These are phyloP conservation scores for Leishmania amazonensis DNA, from an alignment of 208 protist genomes.

Conservation along the genomic window DNA sequence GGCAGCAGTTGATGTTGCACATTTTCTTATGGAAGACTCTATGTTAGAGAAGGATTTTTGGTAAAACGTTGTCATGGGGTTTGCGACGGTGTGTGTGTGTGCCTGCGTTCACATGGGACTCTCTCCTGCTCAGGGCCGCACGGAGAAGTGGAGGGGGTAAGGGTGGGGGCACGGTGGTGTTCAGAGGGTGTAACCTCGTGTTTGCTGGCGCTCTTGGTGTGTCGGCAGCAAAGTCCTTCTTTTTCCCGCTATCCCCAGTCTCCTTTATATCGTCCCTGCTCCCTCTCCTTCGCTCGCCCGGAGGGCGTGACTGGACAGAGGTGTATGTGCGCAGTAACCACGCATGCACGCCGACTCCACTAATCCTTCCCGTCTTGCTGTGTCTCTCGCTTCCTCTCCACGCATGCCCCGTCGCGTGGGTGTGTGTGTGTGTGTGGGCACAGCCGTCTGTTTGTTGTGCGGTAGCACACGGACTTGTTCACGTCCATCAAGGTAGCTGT, in stretches of 20 bases:
- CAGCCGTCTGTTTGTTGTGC: neutral
- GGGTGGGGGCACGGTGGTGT: neutral
- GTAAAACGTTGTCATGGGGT: neutral
- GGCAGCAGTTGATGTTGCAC: no score
- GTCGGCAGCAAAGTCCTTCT: neutral
- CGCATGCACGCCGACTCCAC: neutral
- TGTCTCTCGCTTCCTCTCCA: conserved; percentile 12
- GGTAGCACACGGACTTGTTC: neutral
- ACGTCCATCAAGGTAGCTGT: neutral
- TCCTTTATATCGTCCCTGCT: neutral
- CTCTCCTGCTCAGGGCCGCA: neutral
- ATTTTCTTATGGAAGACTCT: no score
- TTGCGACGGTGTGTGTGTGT: conserved; percentile 2
- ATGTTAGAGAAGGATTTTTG: neutral
- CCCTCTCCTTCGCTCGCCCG: no score
- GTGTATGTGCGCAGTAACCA: neutral
- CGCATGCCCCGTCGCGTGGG: neutral
- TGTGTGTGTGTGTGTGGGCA: neutral
- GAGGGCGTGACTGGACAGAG: no score
- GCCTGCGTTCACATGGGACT: neutral
- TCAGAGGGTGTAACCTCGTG: neutral
- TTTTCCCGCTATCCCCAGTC: neutral
- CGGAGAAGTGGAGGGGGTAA: neutral
- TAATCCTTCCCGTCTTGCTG: neutral
- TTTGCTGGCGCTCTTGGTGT: neutral